These are phyloP conservation scores for Phycomyces nitens DNA, from an alignment of 192 early-diverging fungal species.

Conservation along the genomic window DNA sequence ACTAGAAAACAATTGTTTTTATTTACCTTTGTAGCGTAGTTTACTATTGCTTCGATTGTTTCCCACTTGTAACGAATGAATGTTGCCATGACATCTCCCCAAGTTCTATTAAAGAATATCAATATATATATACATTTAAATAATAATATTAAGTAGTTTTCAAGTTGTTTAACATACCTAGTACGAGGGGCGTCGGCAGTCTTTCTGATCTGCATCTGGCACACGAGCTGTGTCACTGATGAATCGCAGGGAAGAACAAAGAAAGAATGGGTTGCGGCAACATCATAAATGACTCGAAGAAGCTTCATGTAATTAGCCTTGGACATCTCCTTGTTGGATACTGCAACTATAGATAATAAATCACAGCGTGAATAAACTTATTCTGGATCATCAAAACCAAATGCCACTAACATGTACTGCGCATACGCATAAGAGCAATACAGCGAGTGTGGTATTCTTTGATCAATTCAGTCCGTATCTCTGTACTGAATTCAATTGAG, in stretches of 20 bases:
- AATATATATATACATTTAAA: neutral
- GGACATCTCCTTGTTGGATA: conserved; percentile 16
- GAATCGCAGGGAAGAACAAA: conserved; percentile 13
- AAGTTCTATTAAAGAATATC: conserved; percentile 11
- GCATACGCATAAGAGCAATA: conserved; percentile 1
- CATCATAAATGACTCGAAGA: conserved; percentile 12
- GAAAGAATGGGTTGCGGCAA: neutral
- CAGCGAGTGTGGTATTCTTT: neutral
- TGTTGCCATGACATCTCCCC: conserved; percentile 18
- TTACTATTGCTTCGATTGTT: conserved; percentile 11
- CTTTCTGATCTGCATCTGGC: conserved; percentile 10
- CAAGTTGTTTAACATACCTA: neutral
- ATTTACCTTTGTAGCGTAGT: conserved; percentile 10
- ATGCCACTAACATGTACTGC: conserved; percentile 4
- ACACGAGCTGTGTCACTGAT: neutral
- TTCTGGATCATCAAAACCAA: neutral
- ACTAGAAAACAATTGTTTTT: too few species aligned
- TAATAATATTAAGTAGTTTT: neutral
- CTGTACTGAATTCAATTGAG: neutral
- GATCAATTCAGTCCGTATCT: neutral
- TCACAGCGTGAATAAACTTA: neutral
- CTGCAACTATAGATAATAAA: conserved; percentile 4
- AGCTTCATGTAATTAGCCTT: conserved; percentile 12
- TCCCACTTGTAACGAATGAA: conserved; percentile 28
- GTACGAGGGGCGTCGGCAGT: conserved; percentile 6